Evolutionary conservation across 192 early-diverging fungal genomes (phyloP).

Genomic region (Backusella liffmaniae): DNA sequence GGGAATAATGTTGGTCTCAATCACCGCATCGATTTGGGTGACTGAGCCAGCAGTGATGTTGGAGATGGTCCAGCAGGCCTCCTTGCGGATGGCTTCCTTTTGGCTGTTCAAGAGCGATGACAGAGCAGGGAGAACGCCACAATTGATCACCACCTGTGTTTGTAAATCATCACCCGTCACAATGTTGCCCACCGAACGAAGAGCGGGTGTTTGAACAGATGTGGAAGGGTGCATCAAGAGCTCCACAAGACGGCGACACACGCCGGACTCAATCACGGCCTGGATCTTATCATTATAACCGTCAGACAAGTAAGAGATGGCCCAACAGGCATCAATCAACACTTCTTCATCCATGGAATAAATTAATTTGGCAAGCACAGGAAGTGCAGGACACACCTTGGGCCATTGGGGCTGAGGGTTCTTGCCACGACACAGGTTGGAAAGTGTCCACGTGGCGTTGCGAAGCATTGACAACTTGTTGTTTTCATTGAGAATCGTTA

Average conservation of each 20-base stretch:
- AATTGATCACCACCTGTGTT: slow-evolving; percentile 72
- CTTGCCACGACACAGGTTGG: slow-evolving; percentile 78
- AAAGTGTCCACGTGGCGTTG: slow-evolving; percentile 81
- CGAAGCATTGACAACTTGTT: slow-evolving; percentile 60
- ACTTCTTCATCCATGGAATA: slow-evolving; percentile 72
- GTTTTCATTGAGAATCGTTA: slow-evolving; percentile 32
- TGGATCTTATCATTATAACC: slow-evolving; percentile 74
- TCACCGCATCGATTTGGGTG: slow-evolving; percentile 46
- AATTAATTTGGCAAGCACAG: slow-evolving; percentile 61
- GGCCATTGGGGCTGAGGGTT: slow-evolving; percentile 71
- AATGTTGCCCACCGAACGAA: slow-evolving; percentile 77
- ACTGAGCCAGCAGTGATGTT: slow-evolving; percentile 48
- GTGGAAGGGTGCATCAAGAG: slow-evolving; percentile 56
- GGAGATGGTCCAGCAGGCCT: slow-evolving; percentile 56
- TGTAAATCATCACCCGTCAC: slow-evolving; percentile 81
- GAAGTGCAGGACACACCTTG: slow-evolving; percentile 39
- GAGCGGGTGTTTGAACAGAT: slow-evolving; percentile 71
- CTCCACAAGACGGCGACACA: slow-evolving; percentile 70
- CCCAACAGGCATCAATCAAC: slow-evolving; percentile 80
- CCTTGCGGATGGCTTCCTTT: slow-evolving; percentile 44
- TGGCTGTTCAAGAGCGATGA: slow-evolving; percentile 43
- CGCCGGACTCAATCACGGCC: slow-evolving; percentile 73
- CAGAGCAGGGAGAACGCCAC: slow-evolving; percentile 57
- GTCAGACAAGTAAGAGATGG: slow-evolving; percentile 77
- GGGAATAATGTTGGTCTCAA: slow-evolving; percentile 48